Evolutionary conservation across 495 filamentous ascomycete genomes (phyloP).

Genomic region (Cryomyces antarcticus): DNA sequence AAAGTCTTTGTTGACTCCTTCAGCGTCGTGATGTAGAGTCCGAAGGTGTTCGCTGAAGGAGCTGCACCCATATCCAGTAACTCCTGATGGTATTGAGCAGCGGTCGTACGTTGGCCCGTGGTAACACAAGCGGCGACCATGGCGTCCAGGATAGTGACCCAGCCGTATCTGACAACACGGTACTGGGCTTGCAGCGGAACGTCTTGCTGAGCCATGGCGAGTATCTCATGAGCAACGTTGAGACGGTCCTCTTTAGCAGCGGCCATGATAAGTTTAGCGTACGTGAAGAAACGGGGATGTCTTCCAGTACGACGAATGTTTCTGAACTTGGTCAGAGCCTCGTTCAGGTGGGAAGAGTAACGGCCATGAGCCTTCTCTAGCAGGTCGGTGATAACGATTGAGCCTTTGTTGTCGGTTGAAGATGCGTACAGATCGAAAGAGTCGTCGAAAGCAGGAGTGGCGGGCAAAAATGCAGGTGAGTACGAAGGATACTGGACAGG

Average conservation of each 20-base stretch:
- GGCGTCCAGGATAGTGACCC: constrained; percentile 82
- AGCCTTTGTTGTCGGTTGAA: constrained; percentile 80
- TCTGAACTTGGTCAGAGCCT: constrained; percentile 61
- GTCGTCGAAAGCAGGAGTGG: constrained; percentile 39
- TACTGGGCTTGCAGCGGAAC: constrained; percentile 67
- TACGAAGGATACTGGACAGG: constrained; percentile 13
- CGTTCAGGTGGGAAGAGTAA: constrained; percentile 48
- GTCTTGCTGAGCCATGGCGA: constrained; percentile 69
- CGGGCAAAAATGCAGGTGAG: constrained; percentile 20
- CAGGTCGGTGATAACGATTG: constrained; percentile 68
- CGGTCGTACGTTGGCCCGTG: constrained; percentile 55
- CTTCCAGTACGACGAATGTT: constrained; percentile 85
- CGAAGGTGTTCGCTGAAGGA: constrained; percentile 92
- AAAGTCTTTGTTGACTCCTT: constrained; percentile 95
- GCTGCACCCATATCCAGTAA: constrained; percentile 69
- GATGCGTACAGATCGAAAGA: constrained; percentile 76
- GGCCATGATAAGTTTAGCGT: constrained; percentile 81
- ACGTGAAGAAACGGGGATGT: constrained; percentile 86
- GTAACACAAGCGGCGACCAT: constrained; percentile 90
- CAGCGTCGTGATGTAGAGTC: constrained; percentile 91
- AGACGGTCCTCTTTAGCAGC: constrained; percentile 65
- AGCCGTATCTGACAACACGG: constrained; percentile 73
- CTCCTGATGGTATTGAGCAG: constrained; percentile 75
- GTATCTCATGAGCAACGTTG: constrained; percentile 66
- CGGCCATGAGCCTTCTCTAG: constrained; percentile 55